Percentiles rank a stretch among this genome's conserved stretches.
Conservation (phyloP, 2,329 filamentous ascomycete genomes). For the Aspergillus melleus region DNA sequence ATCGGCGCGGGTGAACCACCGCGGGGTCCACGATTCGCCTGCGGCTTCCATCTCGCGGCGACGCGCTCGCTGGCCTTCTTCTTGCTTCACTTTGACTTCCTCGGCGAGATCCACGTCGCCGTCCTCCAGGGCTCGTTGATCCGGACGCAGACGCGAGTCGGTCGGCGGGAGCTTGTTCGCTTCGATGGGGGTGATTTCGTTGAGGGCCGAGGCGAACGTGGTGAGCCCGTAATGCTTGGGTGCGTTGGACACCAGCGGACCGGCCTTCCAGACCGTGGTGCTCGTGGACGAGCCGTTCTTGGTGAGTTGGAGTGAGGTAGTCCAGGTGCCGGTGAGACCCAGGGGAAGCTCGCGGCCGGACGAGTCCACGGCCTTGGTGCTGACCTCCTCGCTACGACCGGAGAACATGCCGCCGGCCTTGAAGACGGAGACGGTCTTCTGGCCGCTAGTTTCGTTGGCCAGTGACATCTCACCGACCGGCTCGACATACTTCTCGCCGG, state of each 20-base stretch:
- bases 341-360: slow-evolving; percentile 66
- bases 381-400: slow-evolving; percentile 86
- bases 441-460: slow-evolving; percentile 77
- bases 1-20: slow-evolving; percentile 77
- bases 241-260: slow-evolving; percentile 75
- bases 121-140: slow-evolving; percentile 81
- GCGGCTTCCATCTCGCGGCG: slow-evolving; percentile 73
- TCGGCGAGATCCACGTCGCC: slow-evolving; percentile 84
- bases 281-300: slow-evolving; percentile 62
- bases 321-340: slow-evolving; percentile 83
- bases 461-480: slow-evolving; percentile 89
- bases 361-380: slow-evolving; percentile 68
- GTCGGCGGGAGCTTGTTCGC: slow-evolving; percentile 72
- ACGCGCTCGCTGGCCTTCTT: slow-evolving; percentile 78
- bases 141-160: slow-evolving; percentile 79
- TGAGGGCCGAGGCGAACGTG: slow-evolving; percentile 78
- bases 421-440: slow-evolving; percentile 84
- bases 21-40: slow-evolving; percentile 70
- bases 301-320: slow-evolving; percentile 66
- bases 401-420: slow-evolving; percentile 97
- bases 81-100: slow-evolving; percentile 75
- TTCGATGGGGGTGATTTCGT: slow-evolving; percentile 83
- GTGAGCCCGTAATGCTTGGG: slow-evolving; percentile 85
- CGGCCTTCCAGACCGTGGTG: slow-evolving; percentile 75
- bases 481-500: slow-evolving; percentile 97